Base-by-base conservation (phyloP, 1,284 basidiomycete genomes). In the Naganishia sp. region DNA sequence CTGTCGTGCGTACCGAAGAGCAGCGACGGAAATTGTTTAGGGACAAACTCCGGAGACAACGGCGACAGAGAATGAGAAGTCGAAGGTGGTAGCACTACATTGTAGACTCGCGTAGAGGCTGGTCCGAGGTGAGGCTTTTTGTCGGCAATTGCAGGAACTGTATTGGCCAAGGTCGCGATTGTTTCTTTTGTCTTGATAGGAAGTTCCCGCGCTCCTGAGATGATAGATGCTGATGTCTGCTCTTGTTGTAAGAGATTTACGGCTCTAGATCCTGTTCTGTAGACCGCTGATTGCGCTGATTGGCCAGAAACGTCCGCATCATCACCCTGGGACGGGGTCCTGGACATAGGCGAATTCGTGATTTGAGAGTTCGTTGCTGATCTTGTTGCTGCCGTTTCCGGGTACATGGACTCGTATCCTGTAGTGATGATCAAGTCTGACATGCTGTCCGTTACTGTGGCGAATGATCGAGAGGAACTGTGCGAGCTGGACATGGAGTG, bases 351-450 rank as follows among this genome's bases (percentile, higher is more conserved):
- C 35, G 35, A 39, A 39, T 39, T 6, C 7, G 6, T 35, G 32
- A 35, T 35, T 10, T 35, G 32, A 35, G 35, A 9, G 2, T 39
- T 39, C 35, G 35, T 39, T 2, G 35, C 13, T 39, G 35, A 39
- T 39, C 35, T 39, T 39, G 13, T 5, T 10, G 35, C 17, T 18
- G 3, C 35, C 41, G 35, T 2, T 9, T 21, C 17, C 9, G 18
- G 32, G 35, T 39, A 17, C 6, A 41, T 32, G 6, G 39, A 9
- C 32, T 61, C 57, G 47, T 41, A 35, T 41, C 57, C 57, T 23
- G 57, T 61, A 23, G 32, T 50, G 35, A 61, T 61, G 47, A 61
- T 51, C 23, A 61, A 50, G 35, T 61, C 57, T 41, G 57, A 61
- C 57, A 61, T 60, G 32, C 47, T 49, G 46, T 31, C 43, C 5